phyloP scores from a whole-genome alignment of 805 yeast species.

The Kluyveromyces starmeri region DNA sequence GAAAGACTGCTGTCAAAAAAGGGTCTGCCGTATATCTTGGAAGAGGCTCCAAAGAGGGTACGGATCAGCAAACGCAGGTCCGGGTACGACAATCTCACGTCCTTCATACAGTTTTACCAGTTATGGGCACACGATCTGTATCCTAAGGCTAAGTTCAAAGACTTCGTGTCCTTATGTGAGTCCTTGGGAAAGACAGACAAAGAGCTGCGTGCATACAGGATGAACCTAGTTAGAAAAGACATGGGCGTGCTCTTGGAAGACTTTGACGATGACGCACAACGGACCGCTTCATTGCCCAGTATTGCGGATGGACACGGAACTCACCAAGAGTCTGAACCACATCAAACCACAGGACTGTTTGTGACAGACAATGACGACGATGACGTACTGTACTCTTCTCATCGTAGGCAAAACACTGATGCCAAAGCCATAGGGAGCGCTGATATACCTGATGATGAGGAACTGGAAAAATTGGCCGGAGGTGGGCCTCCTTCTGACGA shows the following conservation, averaged over 20 bases:
- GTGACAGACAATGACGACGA: slow-evolving; percentile 7
- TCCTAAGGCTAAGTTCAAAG: slow-evolving; percentile 73
- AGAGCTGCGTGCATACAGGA: slow-evolving; percentile 35
- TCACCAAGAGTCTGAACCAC: neutral
- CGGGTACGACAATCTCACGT: slow-evolving; percentile 21
- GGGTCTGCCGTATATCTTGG: slow-evolving; percentile 50
- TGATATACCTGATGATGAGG: neutral
- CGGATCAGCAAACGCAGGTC: slow-evolving; percentile 26
- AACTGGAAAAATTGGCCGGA: neutral
- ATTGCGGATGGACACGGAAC: too few relatives aligned
- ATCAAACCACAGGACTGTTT: neutral
- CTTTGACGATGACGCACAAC: neutral
- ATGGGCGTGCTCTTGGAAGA: slow-evolving; percentile 13
- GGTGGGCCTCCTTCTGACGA: neutral
- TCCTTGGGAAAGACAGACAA: slow-evolving; percentile 38
- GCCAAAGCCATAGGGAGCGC: neutral
- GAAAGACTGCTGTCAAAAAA: slow-evolving; percentile 40
- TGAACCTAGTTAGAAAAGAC: slow-evolving; percentile 34
- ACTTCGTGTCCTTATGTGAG: slow-evolving; percentile 49
- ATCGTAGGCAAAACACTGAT: neutral
- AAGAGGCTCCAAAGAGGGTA: slow-evolving; percentile 27
- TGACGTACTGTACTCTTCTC: slow-evolving; percentile 5
- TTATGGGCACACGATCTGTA: slow-evolving; percentile 68
- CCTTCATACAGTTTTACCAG: slow-evolving; percentile 49
- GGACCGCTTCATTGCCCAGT: too few relatives aligned